Percentiles rank a stretch among this genome's conserved stretches.
These are phyloP conservation scores for Erysimum cheiri DNA, from an alignment of 441 rosid genomes.

Conservation along the genomic window DNA sequence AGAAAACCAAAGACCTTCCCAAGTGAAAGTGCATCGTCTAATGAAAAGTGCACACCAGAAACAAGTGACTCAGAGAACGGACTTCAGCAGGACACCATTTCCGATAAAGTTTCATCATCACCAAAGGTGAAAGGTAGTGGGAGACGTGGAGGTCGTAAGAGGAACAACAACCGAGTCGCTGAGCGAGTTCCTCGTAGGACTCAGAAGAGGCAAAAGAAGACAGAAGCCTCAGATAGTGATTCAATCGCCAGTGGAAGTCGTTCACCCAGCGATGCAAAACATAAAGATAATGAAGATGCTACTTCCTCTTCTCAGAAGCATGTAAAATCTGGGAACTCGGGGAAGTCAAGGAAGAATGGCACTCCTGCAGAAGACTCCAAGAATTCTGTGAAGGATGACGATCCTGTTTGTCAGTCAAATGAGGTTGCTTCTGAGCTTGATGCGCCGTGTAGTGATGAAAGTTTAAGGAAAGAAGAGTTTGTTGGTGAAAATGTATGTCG, in stretches of 20 bases:
- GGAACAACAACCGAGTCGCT: slow-evolving; percentile 92
- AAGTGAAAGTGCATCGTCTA: slow-evolving; percentile 95
- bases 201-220: slow-evolving; percentile 87
- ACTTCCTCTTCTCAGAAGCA: slow-evolving; percentile 76
- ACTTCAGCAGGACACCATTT: slow-evolving; percentile 56
- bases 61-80: slow-evolving; percentile 93
- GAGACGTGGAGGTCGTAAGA: slow-evolving; percentile 65
- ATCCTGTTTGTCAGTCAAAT: slow-evolving; percentile 47
- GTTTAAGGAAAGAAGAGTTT: slow-evolving; percentile 68
- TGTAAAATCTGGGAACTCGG: slow-evolving; percentile 55
- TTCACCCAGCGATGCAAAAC: slow-evolving; percentile 57
- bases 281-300: slow-evolving; percentile 82
- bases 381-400: slow-evolving; percentile 50
- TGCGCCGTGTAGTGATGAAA: slow-evolving; percentile 53
- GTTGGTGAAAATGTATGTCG: slow-evolving; percentile 64
- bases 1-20: slow-evolving; percentile 67
- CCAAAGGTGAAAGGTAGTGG: slow-evolving; percentile 66
- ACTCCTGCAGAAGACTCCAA: slow-evolving; percentile 44
- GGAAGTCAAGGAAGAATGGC: slow-evolving; percentile 71
- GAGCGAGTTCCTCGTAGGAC: slow-evolving; percentile 79
- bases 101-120: slow-evolving; percentile 54
- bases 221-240: slow-evolving; percentile 72
- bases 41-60: slow-evolving; percentile 70
- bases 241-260: slow-evolving; percentile 70
- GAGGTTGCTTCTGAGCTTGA: slow-evolving; percentile 57